Evolutionary conservation across 2,329 filamentous ascomycete species (phyloP).

Genomic region (Thelonectria olida): DNA sequence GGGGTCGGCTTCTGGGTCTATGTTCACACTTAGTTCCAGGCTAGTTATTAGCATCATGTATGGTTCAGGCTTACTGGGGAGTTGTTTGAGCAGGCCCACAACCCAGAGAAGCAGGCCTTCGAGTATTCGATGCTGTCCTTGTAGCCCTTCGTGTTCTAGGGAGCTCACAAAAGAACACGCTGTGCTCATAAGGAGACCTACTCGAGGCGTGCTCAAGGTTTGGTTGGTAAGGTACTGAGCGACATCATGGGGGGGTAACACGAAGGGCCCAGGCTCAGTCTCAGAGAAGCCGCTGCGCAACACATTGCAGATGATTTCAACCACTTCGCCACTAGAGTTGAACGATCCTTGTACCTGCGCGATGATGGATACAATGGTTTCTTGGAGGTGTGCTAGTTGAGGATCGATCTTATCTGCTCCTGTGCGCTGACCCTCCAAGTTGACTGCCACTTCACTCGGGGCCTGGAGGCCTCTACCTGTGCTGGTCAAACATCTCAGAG

Average conservation of each 20-base stretch:
- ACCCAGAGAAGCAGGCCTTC: slow-evolving; percentile 68
- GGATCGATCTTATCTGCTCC: slow-evolving; percentile 17
- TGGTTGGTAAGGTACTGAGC: slow-evolving; percentile 72
- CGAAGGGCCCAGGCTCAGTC: slow-evolving; percentile 77
- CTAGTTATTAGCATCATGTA: neutral
- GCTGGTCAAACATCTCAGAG: slow-evolving; percentile 73
- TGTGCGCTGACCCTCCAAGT: slow-evolving; percentile 64
- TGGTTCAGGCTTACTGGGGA: slow-evolving; percentile 60
- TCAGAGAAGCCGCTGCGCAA: slow-evolving; percentile 81
- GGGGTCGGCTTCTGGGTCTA: slow-evolving; percentile 73
- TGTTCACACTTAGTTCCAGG: slow-evolving; percentile 37
- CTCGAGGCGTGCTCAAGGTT: slow-evolving; percentile 67
- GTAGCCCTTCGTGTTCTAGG: slow-evolving; percentile 55
- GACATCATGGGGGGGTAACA: slow-evolving; percentile 73
- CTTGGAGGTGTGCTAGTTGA: slow-evolving; percentile 50
- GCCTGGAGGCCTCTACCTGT: slow-evolving; percentile 79
- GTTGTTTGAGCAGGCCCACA: slow-evolving; percentile 66
- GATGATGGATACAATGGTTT: slow-evolving; percentile 57
- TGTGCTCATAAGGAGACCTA: slow-evolving; percentile 75
- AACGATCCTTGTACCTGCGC: slow-evolving; percentile 62
- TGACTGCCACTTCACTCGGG: slow-evolving; percentile 71
- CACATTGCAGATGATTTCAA: slow-evolving; percentile 76
- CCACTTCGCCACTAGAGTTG: slow-evolving; percentile 69
- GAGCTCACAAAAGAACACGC: slow-evolving; percentile 76
- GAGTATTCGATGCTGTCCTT: slow-evolving; percentile 58